phyloP scores from a whole-genome alignment of 2,329 filamentous ascomycete genomes.

The Sporothrix dimorphospora region DNA sequence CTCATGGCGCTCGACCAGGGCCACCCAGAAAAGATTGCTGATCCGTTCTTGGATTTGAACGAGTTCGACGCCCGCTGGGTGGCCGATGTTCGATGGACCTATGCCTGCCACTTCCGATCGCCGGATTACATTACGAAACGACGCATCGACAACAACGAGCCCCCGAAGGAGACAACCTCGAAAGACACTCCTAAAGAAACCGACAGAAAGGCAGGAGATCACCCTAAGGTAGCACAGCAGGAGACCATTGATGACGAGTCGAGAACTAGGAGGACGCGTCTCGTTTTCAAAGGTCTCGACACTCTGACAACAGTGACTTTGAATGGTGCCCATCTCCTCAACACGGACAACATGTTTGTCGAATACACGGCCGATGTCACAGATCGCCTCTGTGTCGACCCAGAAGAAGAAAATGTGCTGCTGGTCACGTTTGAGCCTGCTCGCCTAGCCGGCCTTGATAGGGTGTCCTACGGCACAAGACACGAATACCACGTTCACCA shows the following conservation, averaged over 20 bases:
- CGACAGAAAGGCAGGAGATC: no score
- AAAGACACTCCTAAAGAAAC: no score
- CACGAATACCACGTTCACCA: slow-evolving; percentile 71
- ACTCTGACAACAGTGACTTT: slow-evolving; percentile 74
- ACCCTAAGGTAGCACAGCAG: no score
- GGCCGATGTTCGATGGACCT: slow-evolving; percentile 71
- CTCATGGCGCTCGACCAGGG: slow-evolving; percentile 57
- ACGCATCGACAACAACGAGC: slow-evolving; percentile 40
- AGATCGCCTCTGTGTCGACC: slow-evolving; percentile 45
- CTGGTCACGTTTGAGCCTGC: slow-evolving; percentile 68
- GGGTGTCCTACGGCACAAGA: slow-evolving; percentile 61
- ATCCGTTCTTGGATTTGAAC: slow-evolving; percentile 76
- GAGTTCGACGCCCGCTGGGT: slow-evolving; percentile 75
- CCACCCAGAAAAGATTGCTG: slow-evolving; percentile 56
- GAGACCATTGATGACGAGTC: slow-evolving; percentile 40
- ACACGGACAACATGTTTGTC: slow-evolving; percentile 79
- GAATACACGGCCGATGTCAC: slow-evolving; percentile 69
- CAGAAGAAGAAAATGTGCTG: slow-evolving; percentile 59
- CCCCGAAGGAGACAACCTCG: no score
- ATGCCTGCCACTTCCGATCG: slow-evolving; percentile 63
- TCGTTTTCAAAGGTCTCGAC: slow-evolving; percentile 78
- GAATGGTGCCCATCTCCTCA: slow-evolving; percentile 69
- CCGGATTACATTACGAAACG: slow-evolving; percentile 48
- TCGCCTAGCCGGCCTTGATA: slow-evolving; percentile 62
- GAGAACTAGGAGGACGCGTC: slow-evolving; percentile 21